These are phyloP conservation scores for Asclepias syriaca DNA, from an alignment of 257 asterid genomes.

Conservation along the genomic window DNA sequence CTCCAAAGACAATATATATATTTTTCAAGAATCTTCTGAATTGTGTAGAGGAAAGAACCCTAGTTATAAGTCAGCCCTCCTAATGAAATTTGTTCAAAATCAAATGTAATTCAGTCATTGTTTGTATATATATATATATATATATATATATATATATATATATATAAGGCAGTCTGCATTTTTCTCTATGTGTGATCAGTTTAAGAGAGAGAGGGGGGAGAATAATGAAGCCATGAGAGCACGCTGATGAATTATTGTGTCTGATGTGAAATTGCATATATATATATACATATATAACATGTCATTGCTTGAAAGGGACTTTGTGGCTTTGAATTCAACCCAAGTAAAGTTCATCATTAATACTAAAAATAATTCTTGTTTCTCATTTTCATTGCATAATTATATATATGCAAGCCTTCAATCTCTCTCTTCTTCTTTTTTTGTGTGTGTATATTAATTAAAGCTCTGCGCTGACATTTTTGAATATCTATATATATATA, in stretches of 20 bases:
- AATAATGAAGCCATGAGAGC: constrained; percentile 27
- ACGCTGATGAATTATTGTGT: constrained; percentile 50
- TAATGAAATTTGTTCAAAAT: neutral
- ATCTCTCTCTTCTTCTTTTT: neutral
- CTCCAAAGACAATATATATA: neutral
- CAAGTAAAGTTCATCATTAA: constrained; percentile 18
- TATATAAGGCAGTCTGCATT: neutral
- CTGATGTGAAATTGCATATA: constrained; percentile 14
- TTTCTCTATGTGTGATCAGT: neutral
- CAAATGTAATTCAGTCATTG: neutral
- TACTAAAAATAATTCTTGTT: constrained; percentile 22
- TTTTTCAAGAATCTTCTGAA: neutral
- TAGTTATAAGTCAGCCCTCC: neutral
- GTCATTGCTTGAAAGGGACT: constrained; percentile 39
- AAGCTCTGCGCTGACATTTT: constrained; percentile 15
- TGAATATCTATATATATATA: constrained; percentile 4
- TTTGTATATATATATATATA: neutral
- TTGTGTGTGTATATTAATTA: constrained; percentile 12
- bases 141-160: no score
- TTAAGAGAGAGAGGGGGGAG: neutral
- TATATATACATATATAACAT: no score
- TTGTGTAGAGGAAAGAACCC: no score
- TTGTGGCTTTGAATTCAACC: constrained; percentile 28
- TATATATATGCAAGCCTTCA: constrained; percentile 9
- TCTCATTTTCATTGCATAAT: constrained; percentile 33